phyloP scores from a whole-genome alignment of 2,329 filamentous ascomycete genomes.

The Calonectria pseudoreteaudii region DNA sequence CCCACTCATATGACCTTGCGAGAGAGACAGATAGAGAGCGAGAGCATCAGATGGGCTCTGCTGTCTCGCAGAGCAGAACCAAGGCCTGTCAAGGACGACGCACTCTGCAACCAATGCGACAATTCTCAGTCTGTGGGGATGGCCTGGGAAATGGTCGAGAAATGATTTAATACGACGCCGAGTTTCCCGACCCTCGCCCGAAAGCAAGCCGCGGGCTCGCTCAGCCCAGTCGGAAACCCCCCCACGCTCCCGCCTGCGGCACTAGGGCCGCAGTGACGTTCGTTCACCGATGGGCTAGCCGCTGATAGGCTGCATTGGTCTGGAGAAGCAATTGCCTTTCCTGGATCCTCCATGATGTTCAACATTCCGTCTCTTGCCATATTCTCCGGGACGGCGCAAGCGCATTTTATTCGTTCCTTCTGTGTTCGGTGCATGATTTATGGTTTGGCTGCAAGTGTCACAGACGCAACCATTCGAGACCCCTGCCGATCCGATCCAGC shows the following conservation, averaged over 20 bases:
- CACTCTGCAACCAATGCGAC: neutral
- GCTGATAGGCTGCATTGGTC: neutral
- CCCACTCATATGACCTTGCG: neutral
- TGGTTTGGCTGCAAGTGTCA: neutral
- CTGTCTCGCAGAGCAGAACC: neutral
- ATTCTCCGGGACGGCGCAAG: neutral
- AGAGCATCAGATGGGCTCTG: neutral
- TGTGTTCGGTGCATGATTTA: neutral
- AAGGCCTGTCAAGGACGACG: neutral
- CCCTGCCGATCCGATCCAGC: neutral
- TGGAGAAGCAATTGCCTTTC: conserved; percentile 1
- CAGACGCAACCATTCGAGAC: neutral
- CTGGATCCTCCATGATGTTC: neutral
- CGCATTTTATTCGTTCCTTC: neutral
- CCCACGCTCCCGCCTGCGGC: neutral
- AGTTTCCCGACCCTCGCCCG: conserved; percentile 6
- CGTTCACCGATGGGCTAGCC: neutral
- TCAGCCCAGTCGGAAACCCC: neutral
- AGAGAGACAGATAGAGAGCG: neutral
- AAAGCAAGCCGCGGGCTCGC: neutral
- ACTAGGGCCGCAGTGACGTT: conserved; percentile 18
- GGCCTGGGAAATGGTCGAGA: neutral
- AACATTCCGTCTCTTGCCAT: neutral
- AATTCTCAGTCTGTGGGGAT: neutral
- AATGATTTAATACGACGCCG: neutral